These are phyloP conservation scores for Trichosporon sp. DNA, from an alignment of 1,284 basidiomycete genomes.

Conservation along the genomic window DNA sequence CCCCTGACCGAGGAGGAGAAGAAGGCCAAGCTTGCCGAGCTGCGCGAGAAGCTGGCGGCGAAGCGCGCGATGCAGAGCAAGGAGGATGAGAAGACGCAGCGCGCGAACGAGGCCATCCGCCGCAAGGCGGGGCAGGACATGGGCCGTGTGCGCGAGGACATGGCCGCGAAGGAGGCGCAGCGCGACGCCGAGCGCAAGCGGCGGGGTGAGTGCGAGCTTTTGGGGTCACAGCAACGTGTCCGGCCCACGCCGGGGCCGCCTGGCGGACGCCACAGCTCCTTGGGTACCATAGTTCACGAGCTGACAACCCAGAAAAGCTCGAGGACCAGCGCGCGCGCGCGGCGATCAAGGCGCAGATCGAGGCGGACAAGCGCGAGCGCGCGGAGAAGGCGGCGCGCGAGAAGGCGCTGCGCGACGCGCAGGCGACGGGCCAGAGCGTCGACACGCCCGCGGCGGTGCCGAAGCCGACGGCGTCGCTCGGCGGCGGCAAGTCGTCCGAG, in stretches of 20 bases:
- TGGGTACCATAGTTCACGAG: too few relatives aligned
- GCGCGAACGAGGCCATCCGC: conserved; percentile 71
- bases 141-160: conserved; percentile 66
- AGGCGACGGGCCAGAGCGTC: conserved; percentile 42
- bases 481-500: conserved; percentile 61
- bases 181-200: conserved; percentile 75
- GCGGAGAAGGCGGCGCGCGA: conserved; percentile 80
- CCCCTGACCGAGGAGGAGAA: conserved; percentile 95
- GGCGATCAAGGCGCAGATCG: conserved; percentile 84
- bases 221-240: neutral
- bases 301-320: conserved; percentile 64
- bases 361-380: conserved; percentile 83
- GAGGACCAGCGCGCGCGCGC: conserved; percentile 77
- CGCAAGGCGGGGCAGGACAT: conserved; percentile 81
- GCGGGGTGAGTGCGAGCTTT: conserved; percentile 56
- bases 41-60: conserved; percentile 68
- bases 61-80: conserved; percentile 66
- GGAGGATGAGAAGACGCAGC: conserved; percentile 65
- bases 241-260: too few relatives aligned
- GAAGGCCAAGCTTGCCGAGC: conserved; percentile 70
- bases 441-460: conserved; percentile 44
- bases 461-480: conserved; percentile 27
- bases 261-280: too few relatives aligned
- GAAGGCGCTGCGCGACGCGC: conserved; percentile 78
- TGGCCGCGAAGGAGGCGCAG: conserved; percentile 69